Evolutionary conservation across 176 grass and related monocot species (phyloP), one percentile per base, ranked within the genome.

Genomic region (Rhynchospora tenuis): DNA sequence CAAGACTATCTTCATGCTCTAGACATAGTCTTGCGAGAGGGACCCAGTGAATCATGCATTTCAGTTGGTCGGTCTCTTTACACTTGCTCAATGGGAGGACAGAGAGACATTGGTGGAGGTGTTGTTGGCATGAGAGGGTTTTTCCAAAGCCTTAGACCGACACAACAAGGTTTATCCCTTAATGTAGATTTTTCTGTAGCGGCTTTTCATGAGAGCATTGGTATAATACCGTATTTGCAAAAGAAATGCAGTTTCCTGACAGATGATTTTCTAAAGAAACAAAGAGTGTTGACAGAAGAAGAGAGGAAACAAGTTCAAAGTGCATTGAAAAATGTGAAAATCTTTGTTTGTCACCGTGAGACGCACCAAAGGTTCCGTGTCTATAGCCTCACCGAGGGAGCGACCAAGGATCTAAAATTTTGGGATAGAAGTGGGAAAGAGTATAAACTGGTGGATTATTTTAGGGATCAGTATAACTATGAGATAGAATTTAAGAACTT

Each of bases 401-500:
- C 60, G 59, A 97, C 95, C n/a, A 89, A 92, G 79, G 90, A 92
- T 66, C 90, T 97, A n/a, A 97, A 90, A 77, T 97, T 97, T 65
- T 88, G 85, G 46, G 95, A 97, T 78, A 88, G 92, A 78, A 92
- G 85, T 65, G 92, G 95, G 27, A 97, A 89, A 79, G 89, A 92
- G 62, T 80, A 88, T 81, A 92, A 79, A 81, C 81, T 97, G 56
- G 85, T 97, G 75, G 89, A 94, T 86, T 97, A 97, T 85, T 97
- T 97, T 78, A 92, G 84, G 84, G 90, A 91, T 87, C 92, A 97
- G 11, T 97, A 97, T 81, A 94, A 93, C 80, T 90, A 97, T 84
- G 95, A 97, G 75, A 97, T 97, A 78, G 83, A 93, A 92, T 94
- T 97, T 82, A 92, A 86, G 63, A 97, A 97, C 54, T 89, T 97